Evolutionary conservation across 495 filamentous ascomycete species (phyloP).

Genomic region (Massariosphaeria phaeospora): DNA sequence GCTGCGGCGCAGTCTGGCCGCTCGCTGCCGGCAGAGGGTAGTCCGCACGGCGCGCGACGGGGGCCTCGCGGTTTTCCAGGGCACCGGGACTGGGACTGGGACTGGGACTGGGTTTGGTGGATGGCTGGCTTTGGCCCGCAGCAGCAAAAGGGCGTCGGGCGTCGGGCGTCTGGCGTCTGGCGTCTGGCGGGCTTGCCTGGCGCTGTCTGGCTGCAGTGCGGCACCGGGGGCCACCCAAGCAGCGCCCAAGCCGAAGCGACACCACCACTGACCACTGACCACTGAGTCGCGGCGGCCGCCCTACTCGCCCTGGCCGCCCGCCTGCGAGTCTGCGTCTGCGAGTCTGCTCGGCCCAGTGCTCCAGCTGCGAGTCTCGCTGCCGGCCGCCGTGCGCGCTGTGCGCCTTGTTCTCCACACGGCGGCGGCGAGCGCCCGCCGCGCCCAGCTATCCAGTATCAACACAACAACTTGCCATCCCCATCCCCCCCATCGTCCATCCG

Average conservation of each 20-base stretch:
- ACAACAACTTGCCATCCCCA: neutral
- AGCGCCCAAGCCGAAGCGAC: constrained; percentile 8
- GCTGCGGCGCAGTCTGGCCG: neutral
- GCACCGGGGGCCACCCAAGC: too few relatives aligned
- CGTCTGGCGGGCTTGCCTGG: too few relatives aligned
- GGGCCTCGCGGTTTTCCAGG: constrained; percentile 12
- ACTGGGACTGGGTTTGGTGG: constrained; percentile 26
- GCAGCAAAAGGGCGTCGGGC: too few relatives aligned
- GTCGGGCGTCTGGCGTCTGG: too few relatives aligned
- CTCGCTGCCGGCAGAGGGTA: neutral
- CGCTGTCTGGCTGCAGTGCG: too few relatives aligned
- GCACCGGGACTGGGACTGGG: constrained; percentile 13
- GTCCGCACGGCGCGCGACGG: neutral
- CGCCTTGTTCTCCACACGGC: neutral
- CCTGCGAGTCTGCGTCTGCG: too few relatives aligned
- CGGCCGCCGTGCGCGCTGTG: too few relatives aligned
- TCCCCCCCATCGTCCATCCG: neutral
- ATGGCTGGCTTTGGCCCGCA: neutral
- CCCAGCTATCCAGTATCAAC: too few relatives aligned
- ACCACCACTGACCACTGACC: neutral
- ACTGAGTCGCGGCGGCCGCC: constrained; percentile 1
- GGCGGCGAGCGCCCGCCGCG: too few relatives aligned
- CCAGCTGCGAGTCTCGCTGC: too few relatives aligned
- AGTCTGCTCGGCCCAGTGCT: too few relatives aligned
- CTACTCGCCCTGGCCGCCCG: constrained; percentile 8